phyloP scores from a whole-genome alignment of 129 eudicot genomes.

The Rutidosis leptorrhynchoides region DNA sequence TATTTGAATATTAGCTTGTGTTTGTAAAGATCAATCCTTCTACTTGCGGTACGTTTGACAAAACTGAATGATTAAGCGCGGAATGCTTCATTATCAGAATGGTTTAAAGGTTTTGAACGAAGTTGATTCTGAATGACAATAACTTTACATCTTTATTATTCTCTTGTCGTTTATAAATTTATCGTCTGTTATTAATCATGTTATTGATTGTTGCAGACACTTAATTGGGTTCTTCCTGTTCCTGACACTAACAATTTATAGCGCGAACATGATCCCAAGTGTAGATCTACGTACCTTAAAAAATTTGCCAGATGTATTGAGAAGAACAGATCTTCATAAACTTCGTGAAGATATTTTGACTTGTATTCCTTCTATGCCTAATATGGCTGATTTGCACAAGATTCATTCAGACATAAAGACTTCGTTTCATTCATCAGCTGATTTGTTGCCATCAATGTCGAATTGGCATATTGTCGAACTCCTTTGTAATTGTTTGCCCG shows the following conservation, averaged over 20 bases:
- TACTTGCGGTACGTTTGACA: too few species aligned
- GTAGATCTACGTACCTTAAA: slow-evolving; percentile 62
- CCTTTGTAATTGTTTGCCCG: slow-evolving; percentile 79
- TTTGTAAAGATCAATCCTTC: too few species aligned
- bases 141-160: not conserved
- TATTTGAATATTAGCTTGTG: too few species aligned
- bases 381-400: slow-evolving; percentile 66
- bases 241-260: slow-evolving; percentile 79
- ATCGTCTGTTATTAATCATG: not conserved
- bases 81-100: too few species aligned
- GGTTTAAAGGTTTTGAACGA: too few species aligned
- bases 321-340: slow-evolving; percentile 60
- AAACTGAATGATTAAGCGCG: too few species aligned
- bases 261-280: slow-evolving; percentile 66
- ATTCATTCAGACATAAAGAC: slow-evolving; percentile 57
- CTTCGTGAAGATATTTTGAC: slow-evolving; percentile 62
- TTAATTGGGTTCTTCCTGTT: slow-evolving; percentile 93
- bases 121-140: too few species aligned
- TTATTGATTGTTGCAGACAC: slow-evolving; percentile 63
- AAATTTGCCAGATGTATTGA: slow-evolving; percentile 61
- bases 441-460: slow-evolving; percentile 45
- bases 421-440: slow-evolving; percentile 55
- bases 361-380: slow-evolving; percentile 77
- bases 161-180: not conserved
- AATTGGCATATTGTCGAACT: slow-evolving; percentile 71